Percentiles rank a stretch among this genome's conserved stretches.
Conservation (phyloP, 805 yeast species). For the Ogataea glucozyma region DNA sequence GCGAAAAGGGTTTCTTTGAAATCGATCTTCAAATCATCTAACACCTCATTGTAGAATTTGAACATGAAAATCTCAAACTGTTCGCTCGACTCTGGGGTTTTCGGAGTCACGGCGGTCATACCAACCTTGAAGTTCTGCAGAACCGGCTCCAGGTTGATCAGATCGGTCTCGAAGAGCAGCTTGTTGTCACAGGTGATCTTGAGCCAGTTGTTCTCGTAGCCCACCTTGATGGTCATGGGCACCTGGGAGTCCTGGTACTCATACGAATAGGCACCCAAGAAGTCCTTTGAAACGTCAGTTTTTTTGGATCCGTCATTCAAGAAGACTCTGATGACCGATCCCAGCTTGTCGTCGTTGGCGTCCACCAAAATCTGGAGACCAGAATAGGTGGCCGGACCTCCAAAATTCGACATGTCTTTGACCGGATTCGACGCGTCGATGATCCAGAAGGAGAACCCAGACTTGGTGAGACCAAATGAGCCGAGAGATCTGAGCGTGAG, state of each 20-base stretch:
- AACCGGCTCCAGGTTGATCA: conserved; percentile 45
- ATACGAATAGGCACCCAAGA: conserved; percentile 35
- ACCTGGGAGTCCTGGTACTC: conserved; percentile 66
- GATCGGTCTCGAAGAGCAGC: conserved; percentile 65
- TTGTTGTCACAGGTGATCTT: conserved; percentile 74
- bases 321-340: conserved; percentile 56
- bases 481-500: conserved; percentile 64
- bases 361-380: conserved; percentile 67
- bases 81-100: conserved; percentile 43
- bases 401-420: conserved; percentile 41
- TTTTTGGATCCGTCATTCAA: conserved; percentile 57
- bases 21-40: conserved; percentile 26
- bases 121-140: conserved; percentile 49
- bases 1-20: conserved; percentile 30
- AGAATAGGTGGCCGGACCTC: conserved; percentile 59
- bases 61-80: conserved; percentile 65
- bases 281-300: conserved; percentile 28
- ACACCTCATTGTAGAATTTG: conserved; percentile 52
- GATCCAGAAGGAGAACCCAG: conserved; percentile 63
- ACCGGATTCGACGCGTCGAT: conserved; percentile 33
- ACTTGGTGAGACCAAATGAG: conserved; percentile 45
- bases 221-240: conserved; percentile 67
- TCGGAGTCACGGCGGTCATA: conserved; percentile 48
- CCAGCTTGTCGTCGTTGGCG: conserved; percentile 43
- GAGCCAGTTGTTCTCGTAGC: conserved; percentile 47